These are phyloP conservation scores for Fusarium sterilihyphosum DNA, from an alignment of 2,329 filamentous ascomycete species.

Conservation along the genomic window DNA sequence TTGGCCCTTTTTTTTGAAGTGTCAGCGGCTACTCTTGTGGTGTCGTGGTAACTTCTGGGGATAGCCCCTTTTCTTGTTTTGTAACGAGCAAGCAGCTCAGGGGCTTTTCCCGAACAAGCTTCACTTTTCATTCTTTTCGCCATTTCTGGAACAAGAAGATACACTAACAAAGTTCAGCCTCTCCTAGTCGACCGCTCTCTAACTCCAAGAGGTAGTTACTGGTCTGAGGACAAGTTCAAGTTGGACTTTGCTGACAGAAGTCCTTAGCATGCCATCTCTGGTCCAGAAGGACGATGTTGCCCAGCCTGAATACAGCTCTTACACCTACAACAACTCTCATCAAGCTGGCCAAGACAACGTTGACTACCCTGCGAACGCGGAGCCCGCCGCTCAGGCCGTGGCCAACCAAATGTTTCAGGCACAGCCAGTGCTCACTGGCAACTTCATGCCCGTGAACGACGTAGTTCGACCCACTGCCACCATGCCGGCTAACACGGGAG, in stretches of 20 bases:
- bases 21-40: neutral
- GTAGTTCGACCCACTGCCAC: neutral
- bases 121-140: neutral
- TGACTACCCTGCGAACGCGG: neutral
- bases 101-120: neutral
- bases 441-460: neutral
- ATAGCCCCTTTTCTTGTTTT: neutral
- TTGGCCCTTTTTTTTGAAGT: too few species aligned
- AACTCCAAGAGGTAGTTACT: slow-evolving; percentile 16
- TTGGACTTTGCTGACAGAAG: neutral
- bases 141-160: too few species aligned
- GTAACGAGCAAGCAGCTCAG: neutral
- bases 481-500: neutral
- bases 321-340: neutral
- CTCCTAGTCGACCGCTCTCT: neutral
- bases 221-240: too few species aligned
- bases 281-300: neutral
- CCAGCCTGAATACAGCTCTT: neutral
- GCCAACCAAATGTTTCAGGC: neutral
- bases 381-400: neutral
- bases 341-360: neutral
- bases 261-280: slow-evolving; percentile 2
- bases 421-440: neutral
- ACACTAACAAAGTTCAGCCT: neutral
- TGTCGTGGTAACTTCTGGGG: neutral